phyloP scores from a whole-genome alignment of 352 stramenopile species.

The Phytopythium helicoides region DNA sequence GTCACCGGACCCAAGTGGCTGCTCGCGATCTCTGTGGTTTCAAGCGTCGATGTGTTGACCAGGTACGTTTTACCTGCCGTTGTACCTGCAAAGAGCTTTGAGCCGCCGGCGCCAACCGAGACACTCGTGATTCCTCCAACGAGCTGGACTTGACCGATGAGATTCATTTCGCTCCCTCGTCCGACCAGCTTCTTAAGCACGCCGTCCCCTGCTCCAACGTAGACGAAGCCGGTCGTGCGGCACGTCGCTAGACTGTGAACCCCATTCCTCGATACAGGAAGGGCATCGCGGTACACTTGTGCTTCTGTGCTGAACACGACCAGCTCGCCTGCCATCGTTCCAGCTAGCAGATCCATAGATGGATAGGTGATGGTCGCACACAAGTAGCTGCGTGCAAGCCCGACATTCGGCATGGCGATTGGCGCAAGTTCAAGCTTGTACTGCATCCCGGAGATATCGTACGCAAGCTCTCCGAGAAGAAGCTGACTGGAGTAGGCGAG shows the following conservation, averaged over 20 bases:
- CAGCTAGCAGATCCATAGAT: constrained; percentile 57
- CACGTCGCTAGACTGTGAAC: constrained; percentile 79
- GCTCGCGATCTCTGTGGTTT: constrained; percentile 49
- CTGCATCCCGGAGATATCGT: constrained; percentile 77
- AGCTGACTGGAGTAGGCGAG: constrained; percentile 73
- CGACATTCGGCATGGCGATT: constrained; percentile 73
- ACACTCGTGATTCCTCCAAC: constrained; percentile 79
- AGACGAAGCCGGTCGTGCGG: constrained; percentile 58
- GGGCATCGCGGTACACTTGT: constrained; percentile 58
- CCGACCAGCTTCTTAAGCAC: constrained; percentile 84
- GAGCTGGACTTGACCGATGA: constrained; percentile 80
- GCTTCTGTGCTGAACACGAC: constrained; percentile 82
- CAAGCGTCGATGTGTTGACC: constrained; percentile 46
- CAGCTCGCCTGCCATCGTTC: constrained; percentile 75
- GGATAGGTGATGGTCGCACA: constrained; percentile 55
- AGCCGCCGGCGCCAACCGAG: constrained; percentile 51
- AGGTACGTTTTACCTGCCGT: constrained; percentile 76
- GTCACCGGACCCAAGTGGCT: constrained; percentile 68
- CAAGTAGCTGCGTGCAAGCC: constrained; percentile 65
- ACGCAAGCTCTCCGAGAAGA: constrained; percentile 55
- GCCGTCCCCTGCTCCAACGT: constrained; percentile 83
- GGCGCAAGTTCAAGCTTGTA: constrained; percentile 67
- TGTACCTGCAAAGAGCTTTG: constrained; percentile 62
- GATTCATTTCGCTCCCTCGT: constrained; percentile 75
- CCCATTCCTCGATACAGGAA: constrained; percentile 60